Base-by-base conservation (phyloP, 768 basidiomycete species). In the Lyophyllum shimeji region DNA sequence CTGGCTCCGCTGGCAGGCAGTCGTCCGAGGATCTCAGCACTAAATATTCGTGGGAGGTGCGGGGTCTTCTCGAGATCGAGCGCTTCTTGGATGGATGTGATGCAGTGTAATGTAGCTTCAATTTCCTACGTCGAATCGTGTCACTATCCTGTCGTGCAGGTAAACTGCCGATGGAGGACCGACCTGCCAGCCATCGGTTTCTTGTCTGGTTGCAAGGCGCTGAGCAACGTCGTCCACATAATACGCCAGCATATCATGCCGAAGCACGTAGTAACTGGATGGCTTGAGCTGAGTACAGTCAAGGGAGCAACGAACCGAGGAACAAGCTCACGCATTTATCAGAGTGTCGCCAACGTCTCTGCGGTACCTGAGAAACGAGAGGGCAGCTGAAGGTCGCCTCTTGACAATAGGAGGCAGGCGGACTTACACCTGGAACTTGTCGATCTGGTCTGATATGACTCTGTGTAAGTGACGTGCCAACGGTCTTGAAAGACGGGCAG, bases 11-110 rank as follows among this genome's bases (percentile, higher is more conserved):
- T 72, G 0, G 79, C 81, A 0, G 94, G 89, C 11, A 97, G 66
- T 18, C 79, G 74, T 3, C 85, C 85, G 0, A 94, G 80, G 15
- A 95, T 76, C 6, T 85, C 82, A 0, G 83, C 74, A n/a, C 84
- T 83, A 65, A 95, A 95, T 13, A 98, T 60, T 9, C 81, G 79
- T 21, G 74, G 68, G 2, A 94, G 74, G 46, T 85, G 79, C 0
- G 72, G 86, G 5, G 71, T 69, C 33, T 74, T 76, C 43, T 80
- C 79, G 51, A 81, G 69, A 57, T 82, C 80, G 24, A 95, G 78
- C 0, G 93, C 93, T 76, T 98, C 95, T 63, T 95, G 91, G 8
- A 94, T 79, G 6, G 88, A 88, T 74, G 87, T 86, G 37, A 96
- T 78, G 64, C 91, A 95, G 65, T 95, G 91, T 7, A 98, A 69